These are phyloP conservation scores for Cladophialophora immunda DNA, from an alignment of 2,329 filamentous ascomycete genomes.

Conservation along the genomic window DNA sequence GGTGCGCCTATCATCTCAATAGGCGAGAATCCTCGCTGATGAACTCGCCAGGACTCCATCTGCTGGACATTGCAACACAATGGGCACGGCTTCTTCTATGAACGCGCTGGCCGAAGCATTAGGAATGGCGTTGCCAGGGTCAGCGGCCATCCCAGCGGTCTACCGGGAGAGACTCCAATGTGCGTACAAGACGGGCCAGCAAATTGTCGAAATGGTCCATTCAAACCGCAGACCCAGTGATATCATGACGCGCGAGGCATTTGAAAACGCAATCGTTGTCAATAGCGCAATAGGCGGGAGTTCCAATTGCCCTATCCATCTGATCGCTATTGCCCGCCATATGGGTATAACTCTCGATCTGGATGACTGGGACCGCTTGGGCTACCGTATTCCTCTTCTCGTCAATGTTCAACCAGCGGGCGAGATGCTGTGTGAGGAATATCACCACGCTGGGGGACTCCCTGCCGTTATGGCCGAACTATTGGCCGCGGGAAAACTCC, in stretches of 20 bases:
- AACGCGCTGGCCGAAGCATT: conserved; percentile 62
- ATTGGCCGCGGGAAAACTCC: conserved; percentile 57
- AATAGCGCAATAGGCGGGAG: conserved; percentile 66
- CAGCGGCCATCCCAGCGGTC: conserved; percentile 60
- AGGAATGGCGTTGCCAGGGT: conserved; percentile 62
- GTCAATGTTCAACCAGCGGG: conserved; percentile 65
- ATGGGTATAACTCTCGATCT: conserved; percentile 60
- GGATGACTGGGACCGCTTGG: conserved; percentile 64
- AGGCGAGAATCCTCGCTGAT: no score
- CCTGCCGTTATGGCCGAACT: conserved; percentile 64
- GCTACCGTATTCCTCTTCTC: conserved; percentile 60
- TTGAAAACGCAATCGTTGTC: conserved; percentile 65
- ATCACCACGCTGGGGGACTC: conserved; percentile 62
- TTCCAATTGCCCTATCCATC: conserved; percentile 65
- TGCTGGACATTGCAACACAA: conserved; percentile 62
- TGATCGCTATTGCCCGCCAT: conserved; percentile 64
- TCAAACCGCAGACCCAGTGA: conserved; percentile 61
- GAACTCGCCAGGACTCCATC: conserved; percentile 51
- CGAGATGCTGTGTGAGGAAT: conserved; percentile 63
- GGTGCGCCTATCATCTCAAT: conserved; percentile 21
- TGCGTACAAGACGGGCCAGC: conserved; percentile 59
- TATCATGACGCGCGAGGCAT: conserved; percentile 64
- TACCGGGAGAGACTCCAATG: conserved; percentile 59
- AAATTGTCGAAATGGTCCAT: conserved; percentile 61
- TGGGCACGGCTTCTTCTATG: conserved; percentile 64